Evolutionary conservation across 768 basidiomycete genomes (phyloP).

Genomic region (Auricularia heimuer): DNA sequence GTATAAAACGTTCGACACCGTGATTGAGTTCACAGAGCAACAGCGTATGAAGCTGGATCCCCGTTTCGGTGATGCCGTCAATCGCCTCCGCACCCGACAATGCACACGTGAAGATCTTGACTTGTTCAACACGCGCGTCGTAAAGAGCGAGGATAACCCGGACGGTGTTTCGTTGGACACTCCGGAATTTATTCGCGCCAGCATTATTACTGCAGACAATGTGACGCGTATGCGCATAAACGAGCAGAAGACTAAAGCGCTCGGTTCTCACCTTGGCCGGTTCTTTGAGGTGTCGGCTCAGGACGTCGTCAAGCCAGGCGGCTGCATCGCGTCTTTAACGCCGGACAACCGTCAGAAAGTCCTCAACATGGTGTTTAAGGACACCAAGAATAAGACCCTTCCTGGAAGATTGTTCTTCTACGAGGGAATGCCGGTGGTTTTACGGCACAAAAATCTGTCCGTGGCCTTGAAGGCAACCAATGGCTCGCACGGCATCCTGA

Average conservation of each 20-base stretch:
- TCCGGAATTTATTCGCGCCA: no score
- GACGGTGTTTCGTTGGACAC: no score
- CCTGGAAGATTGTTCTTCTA: neutral
- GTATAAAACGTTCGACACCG: slow-evolving; percentile 12
- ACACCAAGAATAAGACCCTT: neutral
- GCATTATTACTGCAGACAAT: no score
- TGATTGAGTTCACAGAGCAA: slow-evolving; percentile 13
- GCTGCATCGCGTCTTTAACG: no score
- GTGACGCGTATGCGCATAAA: no score
- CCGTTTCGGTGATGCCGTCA: slow-evolving; percentile 17
- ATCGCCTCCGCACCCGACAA: slow-evolving; percentile 11
- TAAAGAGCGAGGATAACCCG: slow-evolving; percentile 5
- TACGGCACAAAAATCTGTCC: neutral
- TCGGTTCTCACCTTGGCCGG: no score
- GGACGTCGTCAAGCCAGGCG: no score
- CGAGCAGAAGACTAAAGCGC: no score
- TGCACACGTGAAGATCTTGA: slow-evolving; percentile 25
- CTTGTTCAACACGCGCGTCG: slow-evolving; percentile 20
- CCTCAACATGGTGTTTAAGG: neutral
- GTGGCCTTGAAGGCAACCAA: neutral
- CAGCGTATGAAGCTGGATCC: slow-evolving; percentile 18
- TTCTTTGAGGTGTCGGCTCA: no score
- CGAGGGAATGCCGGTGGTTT: neutral
- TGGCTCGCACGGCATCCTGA: neutral
- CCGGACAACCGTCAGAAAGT: no score